A percentile compares a stretch with the other conserved stretches of the same genome.
Evolutionary conservation across 148 eudicot species (phyloP).

Genomic region (Selenicereus undatus): DNA sequence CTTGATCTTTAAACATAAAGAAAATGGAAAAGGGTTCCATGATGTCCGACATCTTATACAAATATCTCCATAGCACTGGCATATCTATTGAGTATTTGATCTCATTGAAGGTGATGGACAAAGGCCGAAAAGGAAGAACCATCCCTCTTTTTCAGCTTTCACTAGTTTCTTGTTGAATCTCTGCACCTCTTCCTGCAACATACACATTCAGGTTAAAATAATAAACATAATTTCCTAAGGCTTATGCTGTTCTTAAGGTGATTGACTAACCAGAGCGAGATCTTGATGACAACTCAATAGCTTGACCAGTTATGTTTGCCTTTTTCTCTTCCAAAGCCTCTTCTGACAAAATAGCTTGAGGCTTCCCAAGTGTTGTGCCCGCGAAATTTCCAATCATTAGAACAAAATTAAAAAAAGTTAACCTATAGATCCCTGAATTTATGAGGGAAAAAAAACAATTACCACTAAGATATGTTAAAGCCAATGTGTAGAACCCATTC

Average conservation of each 20-base stretch:
- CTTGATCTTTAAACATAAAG: background rate
- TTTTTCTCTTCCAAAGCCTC: conserved; percentile 44
- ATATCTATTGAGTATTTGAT: conserved; percentile 68
- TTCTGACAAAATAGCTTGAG: conserved; percentile 55
- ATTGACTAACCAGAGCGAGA: conserved; percentile 33
- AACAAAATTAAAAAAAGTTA: background rate
- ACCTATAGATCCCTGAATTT: background rate
- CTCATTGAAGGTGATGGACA: conserved; percentile 60
- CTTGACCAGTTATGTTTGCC: conserved; percentile 32
- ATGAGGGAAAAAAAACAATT: conserved; percentile 18
- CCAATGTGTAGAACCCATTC: conserved; percentile 37
- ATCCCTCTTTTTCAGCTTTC: conserved; percentile 43
- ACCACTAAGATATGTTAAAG: conserved; percentile 58
- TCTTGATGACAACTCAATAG: conserved; percentile 34
- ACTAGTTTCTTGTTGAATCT: conserved; percentile 29
- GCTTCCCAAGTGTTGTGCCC: conserved; percentile 59
- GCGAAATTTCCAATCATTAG: background rate
- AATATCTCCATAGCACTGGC: conserved; percentile 47
- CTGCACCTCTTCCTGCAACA: conserved; percentile 32
- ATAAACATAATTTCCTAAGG: background rate
- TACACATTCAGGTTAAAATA: background rate
- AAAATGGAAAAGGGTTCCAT: background rate
- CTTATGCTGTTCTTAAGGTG: background rate
- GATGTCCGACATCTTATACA: background rate
- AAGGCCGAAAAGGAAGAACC: conserved; percentile 68